Evolutionary conservation across 352 stramenopile genomes (phyloP).

Genomic region (Saprolegnia parasitica): DNA sequence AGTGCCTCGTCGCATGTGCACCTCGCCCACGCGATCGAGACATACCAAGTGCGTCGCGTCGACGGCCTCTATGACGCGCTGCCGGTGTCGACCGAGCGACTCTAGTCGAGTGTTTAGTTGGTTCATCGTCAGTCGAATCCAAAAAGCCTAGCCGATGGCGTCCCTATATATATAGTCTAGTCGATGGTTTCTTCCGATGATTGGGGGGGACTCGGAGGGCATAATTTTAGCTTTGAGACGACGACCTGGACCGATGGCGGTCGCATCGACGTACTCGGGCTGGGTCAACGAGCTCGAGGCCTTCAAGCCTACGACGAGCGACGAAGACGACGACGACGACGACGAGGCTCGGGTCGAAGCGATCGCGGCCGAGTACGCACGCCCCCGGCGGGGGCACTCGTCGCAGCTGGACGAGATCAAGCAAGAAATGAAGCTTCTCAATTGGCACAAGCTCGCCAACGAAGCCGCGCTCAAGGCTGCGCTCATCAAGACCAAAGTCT

Average conservation of each 20-base stretch:
- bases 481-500: slow-evolving; percentile 76
- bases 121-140: no score
- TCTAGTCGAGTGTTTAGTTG: no score
- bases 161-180: no score
- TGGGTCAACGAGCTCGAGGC: slow-evolving; percentile 59
- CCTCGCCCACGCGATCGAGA: background rate
- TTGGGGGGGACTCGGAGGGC: no score
- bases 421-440: slow-evolving; percentile 91
- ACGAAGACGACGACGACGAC: slow-evolving; percentile 29
- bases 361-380: slow-evolving; percentile 21
- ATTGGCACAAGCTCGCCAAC: slow-evolving; percentile 94
- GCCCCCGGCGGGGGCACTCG: background rate
- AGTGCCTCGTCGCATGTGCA: background rate
- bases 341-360: slow-evolving; percentile 38
- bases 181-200: no score
- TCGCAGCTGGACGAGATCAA: slow-evolving; percentile 75
- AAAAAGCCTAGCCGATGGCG: no score
- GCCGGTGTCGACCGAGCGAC: no score
- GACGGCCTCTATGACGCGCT: no score
- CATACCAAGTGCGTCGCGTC: background rate
- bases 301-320: slow-evolving; percentile 36
- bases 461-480: slow-evolving; percentile 89
- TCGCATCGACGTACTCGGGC: slow-evolving; percentile 39
- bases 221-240: slow-evolving; percentile 5
- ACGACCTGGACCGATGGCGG: slow-evolving; percentile 9